Conservation (phyloP, 805 yeast species). For the Pichia cephalocereana region DNA sequence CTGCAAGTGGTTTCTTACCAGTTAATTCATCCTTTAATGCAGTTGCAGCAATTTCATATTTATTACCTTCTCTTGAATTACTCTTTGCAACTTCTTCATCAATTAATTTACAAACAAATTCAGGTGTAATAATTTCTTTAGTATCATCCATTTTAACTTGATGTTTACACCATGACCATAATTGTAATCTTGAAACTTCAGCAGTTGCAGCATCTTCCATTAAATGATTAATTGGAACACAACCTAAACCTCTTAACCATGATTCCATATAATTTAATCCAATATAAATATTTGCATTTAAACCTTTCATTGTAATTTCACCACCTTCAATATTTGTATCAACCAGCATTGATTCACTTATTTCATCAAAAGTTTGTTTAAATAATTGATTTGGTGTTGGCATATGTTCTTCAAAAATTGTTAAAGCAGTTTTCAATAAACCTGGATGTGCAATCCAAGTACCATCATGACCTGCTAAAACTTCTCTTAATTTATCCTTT, state of each 20-base stretch:
- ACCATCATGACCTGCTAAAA: constrained; percentile 74
- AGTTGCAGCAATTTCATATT: constrained; percentile 58
- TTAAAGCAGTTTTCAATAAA: constrained; percentile 60
- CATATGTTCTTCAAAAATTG: constrained; percentile 67
- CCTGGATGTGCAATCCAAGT: constrained; percentile 91
- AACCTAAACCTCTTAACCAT: constrained; percentile 76
- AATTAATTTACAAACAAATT: constrained; percentile 46
- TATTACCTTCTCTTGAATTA: constrained; percentile 49
- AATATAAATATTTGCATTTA: constrained; percentile 61
- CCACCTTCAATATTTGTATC: constrained; percentile 57
- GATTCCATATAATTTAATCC: constrained; percentile 79
- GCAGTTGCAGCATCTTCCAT: constrained; percentile 93
- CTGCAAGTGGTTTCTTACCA: constrained; percentile 58
- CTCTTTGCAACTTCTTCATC: constrained; percentile 53
- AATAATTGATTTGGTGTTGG: constrained; percentile 73
- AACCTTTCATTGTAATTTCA: constrained; percentile 60
- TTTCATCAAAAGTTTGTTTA: constrained; percentile 33
- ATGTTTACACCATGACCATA: constrained; percentile 79
- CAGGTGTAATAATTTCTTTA: constrained; percentile 49
- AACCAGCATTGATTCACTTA: constrained; percentile 49
- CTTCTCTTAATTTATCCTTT: constrained; percentile 70
- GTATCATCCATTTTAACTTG: constrained; percentile 50
- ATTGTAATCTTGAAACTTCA: constrained; percentile 74
- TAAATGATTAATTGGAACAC: constrained; percentile 76
- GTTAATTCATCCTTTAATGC: constrained; percentile 66